These are phyloP conservation scores for Luffa aegyptiaca DNA, from an alignment of 306 rosid genomes.

Conservation along the genomic window DNA sequence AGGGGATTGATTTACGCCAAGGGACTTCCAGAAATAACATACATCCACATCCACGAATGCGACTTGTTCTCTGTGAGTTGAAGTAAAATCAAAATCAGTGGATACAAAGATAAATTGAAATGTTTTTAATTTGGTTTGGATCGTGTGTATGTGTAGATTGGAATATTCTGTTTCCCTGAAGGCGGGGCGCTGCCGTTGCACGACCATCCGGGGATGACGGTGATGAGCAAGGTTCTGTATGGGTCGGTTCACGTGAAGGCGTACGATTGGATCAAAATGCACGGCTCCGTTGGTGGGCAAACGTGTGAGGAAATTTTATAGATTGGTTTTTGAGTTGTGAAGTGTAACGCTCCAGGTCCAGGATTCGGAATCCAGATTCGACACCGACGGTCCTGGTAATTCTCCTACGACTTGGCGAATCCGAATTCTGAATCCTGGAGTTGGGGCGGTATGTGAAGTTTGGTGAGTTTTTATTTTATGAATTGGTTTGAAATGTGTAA, in stretches of 20 bases:
- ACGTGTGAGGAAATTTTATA: slow-evolving; percentile 24
- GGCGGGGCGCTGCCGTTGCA: slow-evolving; percentile 53
- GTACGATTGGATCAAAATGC: slow-evolving; percentile 49
- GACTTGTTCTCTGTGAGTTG: slow-evolving; percentile 37
- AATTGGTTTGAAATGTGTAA: too few species aligned
- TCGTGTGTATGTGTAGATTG: slow-evolving; percentile 23
- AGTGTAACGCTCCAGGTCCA: too few species aligned
- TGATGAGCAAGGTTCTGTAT: slow-evolving; percentile 45
- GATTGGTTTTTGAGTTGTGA: background rate
- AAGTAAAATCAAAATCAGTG: background rate
- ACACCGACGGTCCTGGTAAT: too few species aligned
- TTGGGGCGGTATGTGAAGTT: too few species aligned
- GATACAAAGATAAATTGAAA: too few species aligned
- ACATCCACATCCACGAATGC: slow-evolving; percentile 57
- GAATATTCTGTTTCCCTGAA: slow-evolving; percentile 52
- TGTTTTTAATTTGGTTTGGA: too few species aligned
- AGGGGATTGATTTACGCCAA: slow-evolving; percentile 30
- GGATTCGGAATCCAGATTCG: too few species aligned
- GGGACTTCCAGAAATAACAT: slow-evolving; percentile 37
- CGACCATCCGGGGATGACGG: slow-evolving; percentile 71
- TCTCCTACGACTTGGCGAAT: too few species aligned
- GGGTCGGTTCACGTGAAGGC: slow-evolving; percentile 44
- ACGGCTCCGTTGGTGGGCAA: slow-evolving; percentile 8
- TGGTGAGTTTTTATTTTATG: too few species aligned
- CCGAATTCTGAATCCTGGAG: too few species aligned